Evolutionary conservation across 2,329 filamentous ascomycete species (phyloP).

Genomic region (Pyrenochaeta sp.): DNA sequence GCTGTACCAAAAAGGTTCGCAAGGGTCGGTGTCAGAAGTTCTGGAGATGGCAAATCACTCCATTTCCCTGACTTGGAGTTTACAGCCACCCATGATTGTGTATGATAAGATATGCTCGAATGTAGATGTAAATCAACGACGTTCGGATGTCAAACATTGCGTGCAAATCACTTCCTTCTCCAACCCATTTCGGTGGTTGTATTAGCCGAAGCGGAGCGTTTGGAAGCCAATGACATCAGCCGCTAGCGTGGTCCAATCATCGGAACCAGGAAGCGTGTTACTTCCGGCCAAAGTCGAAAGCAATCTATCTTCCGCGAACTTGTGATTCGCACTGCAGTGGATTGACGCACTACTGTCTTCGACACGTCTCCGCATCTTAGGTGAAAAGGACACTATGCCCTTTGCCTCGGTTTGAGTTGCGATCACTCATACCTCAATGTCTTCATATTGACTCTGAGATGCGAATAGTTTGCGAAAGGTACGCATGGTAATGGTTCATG

Average conservation of each 20-base stretch:
- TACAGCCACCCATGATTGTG: not conserved
- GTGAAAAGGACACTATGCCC: not conserved
- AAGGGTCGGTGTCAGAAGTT: not conserved
- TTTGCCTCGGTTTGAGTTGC: not conserved
- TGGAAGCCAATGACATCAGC: conserved; percentile 24
- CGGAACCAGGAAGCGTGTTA: conserved; percentile 18
- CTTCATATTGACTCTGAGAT: too few relatives aligned
- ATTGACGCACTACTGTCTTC: conserved; percentile 2
- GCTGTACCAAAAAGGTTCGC: too few relatives aligned
- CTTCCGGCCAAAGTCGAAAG: conserved; percentile 13
- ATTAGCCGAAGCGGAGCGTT: conserved; percentile 5
- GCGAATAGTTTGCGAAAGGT: too few relatives aligned
- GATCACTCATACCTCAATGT: not conserved
- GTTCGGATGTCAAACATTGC: not conserved
- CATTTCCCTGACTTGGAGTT: not conserved
- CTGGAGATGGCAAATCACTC: not conserved
- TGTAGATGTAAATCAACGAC: not conserved
- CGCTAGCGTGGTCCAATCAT: conserved; percentile 21
- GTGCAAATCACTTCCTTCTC: not conserved
- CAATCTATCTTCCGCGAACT: conserved; percentile 22
- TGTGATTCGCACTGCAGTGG: conserved; percentile 5
- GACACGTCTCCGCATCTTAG: conserved; percentile 15
- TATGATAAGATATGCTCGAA: not conserved
- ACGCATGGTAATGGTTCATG: too few relatives aligned
- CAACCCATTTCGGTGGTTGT: not conserved